Evolutionary conservation across 371 early-diverging fungal species (phyloP), one percentile per base, ranked within the genome.

Genomic region (Mortierella sp.): DNA sequence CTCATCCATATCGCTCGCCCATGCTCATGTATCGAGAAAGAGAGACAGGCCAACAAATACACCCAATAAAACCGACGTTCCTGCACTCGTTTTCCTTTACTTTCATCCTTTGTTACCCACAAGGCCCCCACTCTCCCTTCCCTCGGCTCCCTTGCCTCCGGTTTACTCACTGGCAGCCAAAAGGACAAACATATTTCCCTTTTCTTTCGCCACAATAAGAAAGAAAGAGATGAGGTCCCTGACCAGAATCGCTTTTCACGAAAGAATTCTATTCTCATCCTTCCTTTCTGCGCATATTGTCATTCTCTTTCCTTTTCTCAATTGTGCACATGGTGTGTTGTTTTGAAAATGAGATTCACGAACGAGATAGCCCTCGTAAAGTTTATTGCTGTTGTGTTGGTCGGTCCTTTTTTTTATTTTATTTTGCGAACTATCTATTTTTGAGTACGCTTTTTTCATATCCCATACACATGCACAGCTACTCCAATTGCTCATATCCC

Each of bases 401-500:
- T 9, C n/a, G 5, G 42, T 38, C 42, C 5, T 38, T 38, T 38
- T 38, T 38, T 38, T 38, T 38, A 3, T 55, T 55, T 55, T 24
- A 8, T 60, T 57, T 60, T 16, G 65, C 31, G 21, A 63, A 63
- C 68, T 68, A 24, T 68, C 68, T 68, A 68, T 68, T 68, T 63
- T 68, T 68, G 68, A 42, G 68, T 13, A 63, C 31, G 21, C 34
- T 21, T 34, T 13, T 31, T 34, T 34, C 63, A 34, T 63, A 31
- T 63, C 63, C 34, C 34, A 68, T 68, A 68, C 38, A 68, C 68
- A 68, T 68, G 68, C 68, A 68, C 68, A 68, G 44, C 44, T 19
- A 19, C 34, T 10, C 7, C 47, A 5, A 47, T 16, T 63, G 38
- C 68, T 68, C 68, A 31, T 63, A 19, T 28, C 31, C 14, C 34